phyloP scores from a whole-genome alignment of 495 filamentous ascomycete genomes.

The Massariosphaeria phaeospora region DNA sequence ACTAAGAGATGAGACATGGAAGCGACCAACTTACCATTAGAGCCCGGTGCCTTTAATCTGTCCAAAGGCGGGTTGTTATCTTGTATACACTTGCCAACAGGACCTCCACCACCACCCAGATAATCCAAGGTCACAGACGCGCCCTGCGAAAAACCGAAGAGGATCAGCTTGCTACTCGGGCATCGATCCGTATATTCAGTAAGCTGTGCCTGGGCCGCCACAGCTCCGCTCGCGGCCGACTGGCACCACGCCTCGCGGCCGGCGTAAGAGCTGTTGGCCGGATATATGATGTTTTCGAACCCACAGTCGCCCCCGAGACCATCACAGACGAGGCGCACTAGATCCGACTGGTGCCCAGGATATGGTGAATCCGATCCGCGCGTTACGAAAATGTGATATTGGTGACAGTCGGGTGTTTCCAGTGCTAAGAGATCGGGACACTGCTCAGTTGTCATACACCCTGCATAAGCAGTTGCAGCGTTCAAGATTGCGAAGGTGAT shows the following conservation, averaged over 20 bases:
- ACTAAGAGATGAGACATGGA: no score
- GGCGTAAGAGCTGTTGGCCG: conserved; percentile 6
- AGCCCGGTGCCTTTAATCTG: conserved; percentile 12
- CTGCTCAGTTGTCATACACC: neutral
- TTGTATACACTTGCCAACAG: conserved; percentile 18
- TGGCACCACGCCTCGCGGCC: conserved; percentile 18
- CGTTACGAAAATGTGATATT: conserved; percentile 16
- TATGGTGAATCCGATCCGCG: conserved; percentile 24
- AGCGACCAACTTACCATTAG: conserved; percentile 12
- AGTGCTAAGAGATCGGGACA: neutral
- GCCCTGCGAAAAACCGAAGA: conserved; percentile 24
- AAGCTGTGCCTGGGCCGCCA: conserved; percentile 15
- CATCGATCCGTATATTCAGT: conserved; percentile 17
- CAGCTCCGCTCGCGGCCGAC: conserved; percentile 17
- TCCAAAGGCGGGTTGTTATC: conserved; percentile 15
- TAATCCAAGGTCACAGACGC: conserved; percentile 14
- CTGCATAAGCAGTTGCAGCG: neutral
- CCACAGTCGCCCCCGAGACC: conserved; percentile 8
- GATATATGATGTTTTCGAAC: conserved; percentile 24
- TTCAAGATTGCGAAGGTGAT: neutral
- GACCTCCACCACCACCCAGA: conserved; percentile 26
- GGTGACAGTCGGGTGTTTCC: neutral
- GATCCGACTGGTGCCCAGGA: conserved; percentile 10
- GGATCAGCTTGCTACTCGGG: conserved; percentile 26
- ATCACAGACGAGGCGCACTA: conserved; percentile 15